These are phyloP conservation scores for Ormosia semicastrata DNA, from an alignment of 306 rosid genomes.

Conservation along the genomic window DNA sequence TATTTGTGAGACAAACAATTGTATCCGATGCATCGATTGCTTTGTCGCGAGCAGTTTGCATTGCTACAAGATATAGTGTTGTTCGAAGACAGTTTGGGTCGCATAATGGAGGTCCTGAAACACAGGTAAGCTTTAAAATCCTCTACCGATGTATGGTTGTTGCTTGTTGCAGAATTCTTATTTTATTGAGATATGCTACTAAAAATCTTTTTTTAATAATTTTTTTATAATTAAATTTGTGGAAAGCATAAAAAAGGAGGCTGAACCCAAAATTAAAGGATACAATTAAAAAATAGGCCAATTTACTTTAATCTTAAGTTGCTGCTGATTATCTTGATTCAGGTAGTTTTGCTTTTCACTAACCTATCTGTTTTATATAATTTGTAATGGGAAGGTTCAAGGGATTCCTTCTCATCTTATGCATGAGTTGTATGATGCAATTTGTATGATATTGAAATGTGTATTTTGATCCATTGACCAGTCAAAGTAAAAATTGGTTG, in stretches of 20 bases:
- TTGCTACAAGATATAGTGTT: conserved; percentile 97
- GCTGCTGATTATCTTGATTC: neutral
- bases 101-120: conserved; percentile 66
- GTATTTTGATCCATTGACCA: neutral
- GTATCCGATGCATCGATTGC: conserved; percentile 88
- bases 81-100: conserved; percentile 96
- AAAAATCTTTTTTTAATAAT: neutral
- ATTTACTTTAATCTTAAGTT: neutral
- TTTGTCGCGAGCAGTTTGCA: conserved; percentile 92
- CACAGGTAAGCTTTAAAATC: conserved; percentile 58
- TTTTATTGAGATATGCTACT: conserved; percentile 1
- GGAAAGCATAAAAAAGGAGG: neutral
- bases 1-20: conserved; percentile 77
- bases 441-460: neutral
- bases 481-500: neutral
- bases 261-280: neutral
- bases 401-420: conserved; percentile 2
- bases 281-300: neutral
- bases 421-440: neutral
- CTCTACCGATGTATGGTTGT: neutral
- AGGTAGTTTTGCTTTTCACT: neutral
- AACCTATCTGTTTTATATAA: neutral
- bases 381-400: neutral
- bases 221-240: neutral
- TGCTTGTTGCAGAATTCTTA: neutral